Evolutionary conservation across 306 rosid genomes (phyloP), one percentile per base, ranked within the genome.

Genomic region (Acacia crassicarpa): DNA sequence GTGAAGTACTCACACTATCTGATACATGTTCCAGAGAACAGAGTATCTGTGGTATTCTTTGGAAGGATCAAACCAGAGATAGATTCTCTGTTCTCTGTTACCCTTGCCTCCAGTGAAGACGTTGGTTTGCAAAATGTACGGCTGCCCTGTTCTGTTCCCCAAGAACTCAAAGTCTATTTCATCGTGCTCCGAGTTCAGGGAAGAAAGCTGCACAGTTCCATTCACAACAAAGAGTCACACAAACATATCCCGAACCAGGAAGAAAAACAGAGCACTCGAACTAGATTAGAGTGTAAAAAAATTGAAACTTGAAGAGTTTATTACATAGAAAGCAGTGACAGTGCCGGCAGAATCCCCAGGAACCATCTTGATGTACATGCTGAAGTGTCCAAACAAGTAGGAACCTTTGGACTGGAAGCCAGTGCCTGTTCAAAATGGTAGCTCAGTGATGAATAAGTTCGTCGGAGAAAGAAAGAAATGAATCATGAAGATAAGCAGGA

Each of bases 1-100:
- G 19, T 27, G 67, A 35, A 61, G 38, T 63, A 79, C 94, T 86
- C 40, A 94, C 97, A 91, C 88, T 67, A 91, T 94, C 87, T 81
- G 91, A 27, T 84, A 72, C 68, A 85, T 8, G 83, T 94, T 94
- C 98, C 98, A 94, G 27, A 94, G 91, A 40, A 94, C 84, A 15
- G 98, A 82, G 87, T 94, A 94, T 84, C 94, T 85, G 78, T 94
- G 98, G 84, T 46, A 94, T 3, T 63, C 89, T 69, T 65, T 80
- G n/a, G 97, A 89, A 7, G 98, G 98, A 78, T 94, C 98, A 78
- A 94, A 94, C 98, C 98, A 94, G 14, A 94, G 97, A 78, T 84
- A 92, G 78, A 94, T 91, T 89, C 98, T 90, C 19, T 94, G 98
- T 49, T 94, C 98, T 83, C 94, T 87, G 80, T 94, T 85, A 25